These are phyloP conservation scores for Ceratocystis lukuohia DNA, from an alignment of 2,329 filamentous ascomycete genomes.

Conservation along the genomic window DNA sequence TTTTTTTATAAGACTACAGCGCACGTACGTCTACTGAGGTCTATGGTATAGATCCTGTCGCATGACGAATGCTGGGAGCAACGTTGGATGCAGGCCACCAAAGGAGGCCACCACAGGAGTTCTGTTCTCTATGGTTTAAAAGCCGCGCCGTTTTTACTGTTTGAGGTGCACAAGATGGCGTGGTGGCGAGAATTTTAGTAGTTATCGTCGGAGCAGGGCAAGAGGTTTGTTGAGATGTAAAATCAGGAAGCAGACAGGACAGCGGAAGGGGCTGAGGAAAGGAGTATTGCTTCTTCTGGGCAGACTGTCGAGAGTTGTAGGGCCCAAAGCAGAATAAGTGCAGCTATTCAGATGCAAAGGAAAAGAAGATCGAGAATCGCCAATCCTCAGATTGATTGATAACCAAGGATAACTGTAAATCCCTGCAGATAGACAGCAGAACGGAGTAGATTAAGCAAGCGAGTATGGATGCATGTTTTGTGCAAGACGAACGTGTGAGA, in stretches of 20 bases:
- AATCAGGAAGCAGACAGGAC: not conserved
- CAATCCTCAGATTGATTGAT: not conserved
- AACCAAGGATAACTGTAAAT: not conserved
- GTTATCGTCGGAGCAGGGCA: not conserved
- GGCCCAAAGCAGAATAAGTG: not conserved
- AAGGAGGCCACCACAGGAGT: not conserved
- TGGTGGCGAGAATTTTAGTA: not conserved
- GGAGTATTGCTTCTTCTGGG: too few relatives aligned
- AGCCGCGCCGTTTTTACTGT: not conserved
- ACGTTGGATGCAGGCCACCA: not conserved
- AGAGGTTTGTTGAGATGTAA: not conserved
- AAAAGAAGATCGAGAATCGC: not conserved
- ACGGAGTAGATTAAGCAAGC: not conserved
- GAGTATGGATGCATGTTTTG: not conserved
- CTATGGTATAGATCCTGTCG: conserved; percentile 3
- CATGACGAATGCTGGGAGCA: not conserved
- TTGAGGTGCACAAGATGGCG: not conserved
- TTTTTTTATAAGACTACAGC: not conserved
- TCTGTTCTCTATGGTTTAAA: not conserved
- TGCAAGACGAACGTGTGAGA: too few relatives aligned
- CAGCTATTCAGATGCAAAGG: not conserved
- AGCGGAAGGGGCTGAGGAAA: not conserved
- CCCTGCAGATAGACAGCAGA: not conserved
- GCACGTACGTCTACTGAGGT: conserved; percentile 6
- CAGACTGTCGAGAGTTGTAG: too few relatives aligned